Base-by-base conservation (phyloP, 148 eudicot species). In the Cornus florida region DNA sequence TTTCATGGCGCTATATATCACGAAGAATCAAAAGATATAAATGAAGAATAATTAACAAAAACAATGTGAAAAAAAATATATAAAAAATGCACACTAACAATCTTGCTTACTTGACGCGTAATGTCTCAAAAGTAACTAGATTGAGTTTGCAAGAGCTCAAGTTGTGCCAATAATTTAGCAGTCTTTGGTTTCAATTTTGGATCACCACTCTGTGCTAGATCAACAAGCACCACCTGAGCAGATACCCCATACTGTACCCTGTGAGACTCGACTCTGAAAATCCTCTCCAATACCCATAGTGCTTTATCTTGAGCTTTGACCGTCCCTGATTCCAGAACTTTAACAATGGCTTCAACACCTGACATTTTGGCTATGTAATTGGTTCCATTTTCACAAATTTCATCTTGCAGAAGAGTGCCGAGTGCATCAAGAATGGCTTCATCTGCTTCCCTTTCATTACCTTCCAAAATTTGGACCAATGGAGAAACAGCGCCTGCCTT, bases 61-160 rank as follows among this genome's bases (percentile, higher is more conserved):
- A 17, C 22, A 62, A 62, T 17, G 23, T 17, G 8, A n/a, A 39
- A 35, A 20, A 39, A 70, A 28, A 28, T 28, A 28, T 28, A 12
- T 16, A 32, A 69, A 35, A 69, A 39, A 70, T 5, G 38, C 39
- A 17, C 6, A 35, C 20, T 7, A 19, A 38, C 50, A 48, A 64
- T 41, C 20, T 39, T 14, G 23, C 38, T 35, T 33, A 11, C 20
- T 69, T 33, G 14, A 32, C 35, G 53, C 12, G 35, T 5, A 69
- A 35, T 39, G 10, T 57, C 74, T 85, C 89, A 96, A 50, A 96
- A 96, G 88, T 93, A 93, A 86, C 87, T 89, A 68, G 98, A 91
- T 76, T 96, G 99, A 46, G 77, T 83, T 78, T 93, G 99, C 89
- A 96, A 78, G 28, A 96, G 82, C 75, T 94, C 94, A 70, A 96